Evolutionary conservation across 192 early-diverging fungal species (phyloP).

Genomic region (Backusella tuberculispora): DNA sequence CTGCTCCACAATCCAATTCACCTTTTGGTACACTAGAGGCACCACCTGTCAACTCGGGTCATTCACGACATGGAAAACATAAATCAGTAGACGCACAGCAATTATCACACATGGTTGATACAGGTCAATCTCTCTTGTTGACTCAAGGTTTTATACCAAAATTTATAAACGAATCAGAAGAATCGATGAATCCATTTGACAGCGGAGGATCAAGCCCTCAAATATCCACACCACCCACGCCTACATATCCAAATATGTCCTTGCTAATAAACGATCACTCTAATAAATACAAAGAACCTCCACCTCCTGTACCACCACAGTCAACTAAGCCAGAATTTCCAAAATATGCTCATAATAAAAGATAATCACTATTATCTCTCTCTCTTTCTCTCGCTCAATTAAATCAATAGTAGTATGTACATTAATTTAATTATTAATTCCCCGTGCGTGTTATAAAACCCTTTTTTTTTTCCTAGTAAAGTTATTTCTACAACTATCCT

Average conservation of each 20-base stretch:
- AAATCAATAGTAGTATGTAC: no score
- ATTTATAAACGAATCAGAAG: background rate
- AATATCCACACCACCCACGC: background rate
- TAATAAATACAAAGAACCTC: constrained; percentile 2
- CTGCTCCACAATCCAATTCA: background rate
- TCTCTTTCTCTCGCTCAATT: no score
- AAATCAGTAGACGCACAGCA: background rate
- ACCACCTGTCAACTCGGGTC: background rate
- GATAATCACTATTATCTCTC: background rate
- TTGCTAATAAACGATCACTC: background rate
- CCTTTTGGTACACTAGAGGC: background rate
- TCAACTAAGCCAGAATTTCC: background rate
- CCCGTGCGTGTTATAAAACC: no score
- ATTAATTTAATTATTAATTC: no score
- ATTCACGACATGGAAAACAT: background rate
- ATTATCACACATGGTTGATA: background rate
- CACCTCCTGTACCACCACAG: background rate
- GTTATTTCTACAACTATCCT: no score
- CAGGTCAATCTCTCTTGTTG: background rate
- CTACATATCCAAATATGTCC: background rate
- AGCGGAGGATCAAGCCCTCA: background rate
- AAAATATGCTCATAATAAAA: constrained; percentile 13
- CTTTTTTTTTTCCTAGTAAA: no score
- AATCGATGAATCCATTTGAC: background rate
- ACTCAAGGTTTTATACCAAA: background rate